Percentiles rank a stretch among this genome's conserved stretches.
phyloP scores from a whole-genome alignment of 2,329 filamentous ascomycete genomes.

The Colletotrichum shisoi region DNA sequence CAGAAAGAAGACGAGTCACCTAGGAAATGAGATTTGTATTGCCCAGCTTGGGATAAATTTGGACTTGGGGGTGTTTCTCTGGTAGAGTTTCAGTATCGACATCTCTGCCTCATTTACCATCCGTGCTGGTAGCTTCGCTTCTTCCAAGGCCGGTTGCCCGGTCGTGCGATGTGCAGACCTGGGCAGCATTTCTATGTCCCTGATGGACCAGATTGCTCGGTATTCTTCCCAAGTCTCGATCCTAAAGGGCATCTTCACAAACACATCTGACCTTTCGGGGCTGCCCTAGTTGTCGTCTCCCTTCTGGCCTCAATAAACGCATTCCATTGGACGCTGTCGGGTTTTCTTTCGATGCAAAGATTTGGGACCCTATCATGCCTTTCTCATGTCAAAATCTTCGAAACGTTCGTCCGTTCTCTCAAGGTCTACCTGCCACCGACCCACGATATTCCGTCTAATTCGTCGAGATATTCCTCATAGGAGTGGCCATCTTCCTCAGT shows the following conservation, averaged over 20 bases:
- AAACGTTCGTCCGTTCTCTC: not conserved
- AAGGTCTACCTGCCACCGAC: slow-evolving; percentile 39
- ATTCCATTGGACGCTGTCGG: not conserved
- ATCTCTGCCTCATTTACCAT: not conserved
- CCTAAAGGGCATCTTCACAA: not conserved
- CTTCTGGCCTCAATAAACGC: too few relatives aligned
- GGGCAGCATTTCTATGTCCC: too few relatives aligned
- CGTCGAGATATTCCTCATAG: slow-evolving; percentile 64
- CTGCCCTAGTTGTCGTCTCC: not conserved
- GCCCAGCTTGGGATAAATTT: too few relatives aligned
- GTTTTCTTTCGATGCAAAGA: not conserved
- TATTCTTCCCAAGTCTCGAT: not conserved
- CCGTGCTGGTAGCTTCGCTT: not conserved
- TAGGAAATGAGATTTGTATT: too few relatives aligned
- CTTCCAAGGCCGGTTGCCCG: not conserved
- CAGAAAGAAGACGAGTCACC: too few relatives aligned
- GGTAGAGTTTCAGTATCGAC: too few relatives aligned
- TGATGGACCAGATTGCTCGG: not conserved
- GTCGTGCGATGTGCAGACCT: not conserved
- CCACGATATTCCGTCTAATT: slow-evolving; percentile 64
- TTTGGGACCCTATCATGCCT: not conserved
- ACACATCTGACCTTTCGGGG: not conserved
- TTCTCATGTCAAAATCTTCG: not conserved
- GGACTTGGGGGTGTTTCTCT: too few relatives aligned
- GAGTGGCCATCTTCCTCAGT: slow-evolving; percentile 53